phyloP scores from a whole-genome alignment of 306 rosid genomes.

The Acacia crassicarpa region DNA sequence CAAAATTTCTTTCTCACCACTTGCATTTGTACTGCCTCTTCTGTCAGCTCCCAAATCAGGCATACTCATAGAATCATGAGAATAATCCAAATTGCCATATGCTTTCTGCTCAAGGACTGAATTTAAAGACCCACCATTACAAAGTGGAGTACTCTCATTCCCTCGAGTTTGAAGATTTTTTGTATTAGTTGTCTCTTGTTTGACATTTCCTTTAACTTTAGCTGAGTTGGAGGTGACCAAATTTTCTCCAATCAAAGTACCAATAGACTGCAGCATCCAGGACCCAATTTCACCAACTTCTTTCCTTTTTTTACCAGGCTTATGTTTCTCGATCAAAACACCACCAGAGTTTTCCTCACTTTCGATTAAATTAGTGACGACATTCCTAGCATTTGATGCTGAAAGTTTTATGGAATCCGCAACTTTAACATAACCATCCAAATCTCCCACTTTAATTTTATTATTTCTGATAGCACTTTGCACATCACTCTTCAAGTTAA shows the following conservation, averaged over 20 bases:
- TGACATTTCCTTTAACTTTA: slow-evolving; percentile 48
- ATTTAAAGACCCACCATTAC: slow-evolving; percentile 31
- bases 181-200: slow-evolving; percentile 41
- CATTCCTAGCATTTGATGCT: slow-evolving; percentile 49
- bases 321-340: slow-evolving; percentile 52
- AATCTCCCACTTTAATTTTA: slow-evolving; percentile 55
- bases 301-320: slow-evolving; percentile 55
- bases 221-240: slow-evolving; percentile 42
- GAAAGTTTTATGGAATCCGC: slow-evolving; percentile 47
- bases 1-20: slow-evolving; percentile 31
- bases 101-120: slow-evolving; percentile 37
- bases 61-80: slow-evolving; percentile 32
- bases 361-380: slow-evolving; percentile 43
- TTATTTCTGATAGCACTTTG: slow-evolving; percentile 58
- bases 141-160: slow-evolving; percentile 27
- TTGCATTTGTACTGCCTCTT: slow-evolving; percentile 34
- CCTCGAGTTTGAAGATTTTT: slow-evolving; percentile 41
- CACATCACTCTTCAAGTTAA: slow-evolving; percentile 54
- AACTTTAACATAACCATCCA: slow-evolving; percentile 56
- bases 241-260: slow-evolving; percentile 62
- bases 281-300: slow-evolving; percentile 57
- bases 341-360: slow-evolving; percentile 46
- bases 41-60: slow-evolving; percentile 36
- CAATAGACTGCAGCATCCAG: slow-evolving; percentile 58
- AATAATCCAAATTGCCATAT: slow-evolving; percentile 33